phyloP scores from a whole-genome alignment of 768 basidiomycete species.

The Hemileccinum impolitum region DNA sequence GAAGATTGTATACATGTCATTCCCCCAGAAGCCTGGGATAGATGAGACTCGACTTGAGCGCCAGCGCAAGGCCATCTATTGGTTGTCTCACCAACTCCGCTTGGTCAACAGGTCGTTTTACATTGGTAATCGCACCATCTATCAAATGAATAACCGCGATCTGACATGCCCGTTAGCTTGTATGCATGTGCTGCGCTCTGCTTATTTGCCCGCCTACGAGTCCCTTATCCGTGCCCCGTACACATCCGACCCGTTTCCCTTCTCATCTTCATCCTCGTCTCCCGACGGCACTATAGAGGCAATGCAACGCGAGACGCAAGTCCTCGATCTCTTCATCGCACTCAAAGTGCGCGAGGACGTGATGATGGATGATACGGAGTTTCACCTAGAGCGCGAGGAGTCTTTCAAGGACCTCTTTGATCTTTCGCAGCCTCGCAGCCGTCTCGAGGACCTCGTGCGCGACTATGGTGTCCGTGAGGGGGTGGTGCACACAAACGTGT shows the following conservation, averaged over 20 bases:
- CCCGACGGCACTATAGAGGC: slow-evolving; percentile 35
- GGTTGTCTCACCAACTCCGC: slow-evolving; percentile 62
- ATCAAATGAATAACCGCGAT: not conserved
- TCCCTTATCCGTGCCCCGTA: slow-evolving; percentile 64
- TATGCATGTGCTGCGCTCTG: slow-evolving; percentile 79
- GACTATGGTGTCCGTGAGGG: slow-evolving; percentile 40
- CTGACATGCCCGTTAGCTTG: slow-evolving; percentile 43
- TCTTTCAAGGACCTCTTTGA: slow-evolving; percentile 79
- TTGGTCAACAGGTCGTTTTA: slow-evolving; percentile 66
- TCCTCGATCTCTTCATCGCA: slow-evolving; percentile 76
- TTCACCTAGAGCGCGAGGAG: slow-evolving; percentile 75
- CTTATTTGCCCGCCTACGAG: slow-evolving; percentile 65
- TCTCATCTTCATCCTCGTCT: slow-evolving; percentile 30
- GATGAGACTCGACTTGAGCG: slow-evolving; percentile 41
- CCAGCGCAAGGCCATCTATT: slow-evolving; percentile 67
- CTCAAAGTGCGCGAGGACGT: slow-evolving; percentile 80
- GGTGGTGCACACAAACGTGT: slow-evolving; percentile 22
- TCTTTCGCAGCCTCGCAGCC: slow-evolving; percentile 65
- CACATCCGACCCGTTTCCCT: slow-evolving; percentile 76
- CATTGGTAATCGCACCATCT: slow-evolving; percentile 40
- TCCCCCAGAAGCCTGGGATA: slow-evolving; percentile 47
- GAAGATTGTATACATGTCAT: slow-evolving; percentile 62
- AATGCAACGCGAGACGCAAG: slow-evolving; percentile 67
- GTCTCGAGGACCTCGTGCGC: slow-evolving; percentile 72
- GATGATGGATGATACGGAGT: slow-evolving; percentile 66